These are phyloP conservation scores for Smallanthus sonchifolius DNA, from an alignment of 129 eudicot species.

Conservation along the genomic window DNA sequence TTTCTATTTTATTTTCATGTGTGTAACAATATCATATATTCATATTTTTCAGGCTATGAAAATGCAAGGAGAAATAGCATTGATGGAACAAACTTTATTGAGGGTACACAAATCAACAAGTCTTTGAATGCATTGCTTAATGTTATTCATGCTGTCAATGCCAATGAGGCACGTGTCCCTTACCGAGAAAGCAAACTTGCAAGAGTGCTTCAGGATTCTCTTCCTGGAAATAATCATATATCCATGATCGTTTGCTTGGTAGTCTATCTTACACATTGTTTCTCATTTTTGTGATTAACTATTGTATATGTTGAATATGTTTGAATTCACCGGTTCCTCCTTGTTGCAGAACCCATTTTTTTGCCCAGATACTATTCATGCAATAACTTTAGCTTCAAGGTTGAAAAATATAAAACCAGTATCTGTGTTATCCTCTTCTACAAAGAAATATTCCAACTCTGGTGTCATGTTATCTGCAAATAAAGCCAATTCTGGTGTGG, in stretches of 20 bases:
- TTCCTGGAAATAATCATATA: constrained; percentile 55
- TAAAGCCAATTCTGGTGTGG: constrained; percentile 18
- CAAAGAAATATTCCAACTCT: constrained; percentile 34
- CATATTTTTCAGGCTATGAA: constrained; percentile 55
- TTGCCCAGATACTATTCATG: constrained; percentile 68
- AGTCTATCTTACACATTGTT: background rate
- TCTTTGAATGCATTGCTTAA: constrained; percentile 63
- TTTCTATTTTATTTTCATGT: background rate
- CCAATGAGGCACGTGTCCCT: constrained; percentile 67
- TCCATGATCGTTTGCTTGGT: constrained; percentile 81
- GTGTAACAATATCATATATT: background rate
- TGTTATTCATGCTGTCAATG: constrained; percentile 67
- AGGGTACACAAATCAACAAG: constrained; percentile 58
- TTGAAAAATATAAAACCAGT: constrained; percentile 31
- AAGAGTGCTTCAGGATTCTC: constrained; percentile 70
- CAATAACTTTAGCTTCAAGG: constrained; percentile 40
- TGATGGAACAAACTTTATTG: constrained; percentile 43
- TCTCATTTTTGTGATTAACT: background rate
- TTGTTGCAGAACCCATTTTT: constrained; percentile 49
- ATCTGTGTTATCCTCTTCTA: constrained; percentile 28
- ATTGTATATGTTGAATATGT: background rate
- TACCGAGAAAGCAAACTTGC: constrained; percentile 83
- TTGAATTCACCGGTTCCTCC: background rate
- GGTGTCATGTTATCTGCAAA: constrained; percentile 5
- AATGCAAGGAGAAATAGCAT: constrained; percentile 50